phyloP scores from a whole-genome alignment of 1,284 basidiomycete genomes.

The Ustilago nuda region DNA sequence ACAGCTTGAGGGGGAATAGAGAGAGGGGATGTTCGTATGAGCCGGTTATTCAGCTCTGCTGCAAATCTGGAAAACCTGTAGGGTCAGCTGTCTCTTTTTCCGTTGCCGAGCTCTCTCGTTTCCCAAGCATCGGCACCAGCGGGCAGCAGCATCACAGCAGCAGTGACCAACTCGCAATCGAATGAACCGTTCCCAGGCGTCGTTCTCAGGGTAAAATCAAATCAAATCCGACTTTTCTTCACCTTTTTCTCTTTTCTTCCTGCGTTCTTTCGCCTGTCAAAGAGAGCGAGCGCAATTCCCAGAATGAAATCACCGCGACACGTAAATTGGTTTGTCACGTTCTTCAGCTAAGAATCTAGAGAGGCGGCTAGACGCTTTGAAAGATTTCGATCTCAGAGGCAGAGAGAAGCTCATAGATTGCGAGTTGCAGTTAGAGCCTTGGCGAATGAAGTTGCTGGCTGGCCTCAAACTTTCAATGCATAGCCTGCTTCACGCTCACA shows the following conservation, averaged over 20 bases:
- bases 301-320: constrained; percentile 13
- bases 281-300: background rate
- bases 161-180: constrained; percentile 14
- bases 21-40: background rate
- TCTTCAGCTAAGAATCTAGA: background rate
- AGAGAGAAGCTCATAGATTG: background rate
- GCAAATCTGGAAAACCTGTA: background rate
- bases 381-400: constrained; percentile 13
- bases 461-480: background rate
- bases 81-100: constrained; percentile 19
- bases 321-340: constrained; percentile 10
- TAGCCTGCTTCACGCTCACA: background rate
- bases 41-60: background rate
- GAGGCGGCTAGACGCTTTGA: background rate
- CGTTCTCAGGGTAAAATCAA: background rate
- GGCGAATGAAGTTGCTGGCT: background rate
- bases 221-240: background rate
- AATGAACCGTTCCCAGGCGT: constrained; percentile 19
- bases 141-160: background rate
- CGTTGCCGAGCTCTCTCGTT: constrained; percentile 8
- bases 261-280: constrained; percentile 2
- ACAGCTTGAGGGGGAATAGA: background rate
- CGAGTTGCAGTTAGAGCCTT: background rate
- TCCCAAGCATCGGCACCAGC: background rate
- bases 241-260: background rate